Evolutionary conservation across 495 filamentous ascomycete species (phyloP), one percentile per base, ranked within the genome.

Genomic region (Elasticomyces elasticus): DNA sequence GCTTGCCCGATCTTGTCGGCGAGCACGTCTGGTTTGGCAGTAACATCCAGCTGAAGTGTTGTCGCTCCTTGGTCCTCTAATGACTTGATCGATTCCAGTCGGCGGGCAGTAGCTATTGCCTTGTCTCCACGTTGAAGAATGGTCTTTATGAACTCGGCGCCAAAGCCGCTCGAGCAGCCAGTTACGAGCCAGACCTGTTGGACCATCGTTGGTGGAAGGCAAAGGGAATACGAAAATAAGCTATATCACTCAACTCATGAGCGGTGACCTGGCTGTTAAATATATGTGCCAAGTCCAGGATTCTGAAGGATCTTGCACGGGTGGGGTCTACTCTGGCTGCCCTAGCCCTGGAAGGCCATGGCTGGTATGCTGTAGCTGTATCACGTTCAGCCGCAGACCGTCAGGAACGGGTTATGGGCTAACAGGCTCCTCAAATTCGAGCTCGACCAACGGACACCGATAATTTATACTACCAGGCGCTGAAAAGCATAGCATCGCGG

Each of bases 151-250:
- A 73, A 62, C 28, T 66, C 23, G n/a, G 62, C 46, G 24, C 69
- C 71, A 41, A 73, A 67, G 7, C 71, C 71, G 0, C 68, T 69
- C 0, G 64, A 64, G 49, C 64, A 67, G 15, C 71, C 69, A 22
- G 71, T 73, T 20, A 72, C 66, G 25, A 69, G 50, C 63, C 67
- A 68, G 33, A 66, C 63, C 2, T 40, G 30, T 13, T 40, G 35
- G 13, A 3, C 35, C 4, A 40, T 40, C 2, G 35, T 13, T 15
- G n/a, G n/a, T n/a, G n/a, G n/a, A n/a, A n/a, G n/a, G n/a, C n/a
- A n/a, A n/a, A n/a, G n/a, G n/a, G n/a, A n/a, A n/a, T n/a, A n/a
- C n/a, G n/a, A n/a, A 40, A 40, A 17, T 5, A 17, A 13, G 35
- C 5, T n/a, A 5, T n/a, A 17, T 15, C 12, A 5, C 15, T 15